Conservation (phyloP, 495 filamentous ascomycete genomes). For the Penicillium herquei region DNA sequence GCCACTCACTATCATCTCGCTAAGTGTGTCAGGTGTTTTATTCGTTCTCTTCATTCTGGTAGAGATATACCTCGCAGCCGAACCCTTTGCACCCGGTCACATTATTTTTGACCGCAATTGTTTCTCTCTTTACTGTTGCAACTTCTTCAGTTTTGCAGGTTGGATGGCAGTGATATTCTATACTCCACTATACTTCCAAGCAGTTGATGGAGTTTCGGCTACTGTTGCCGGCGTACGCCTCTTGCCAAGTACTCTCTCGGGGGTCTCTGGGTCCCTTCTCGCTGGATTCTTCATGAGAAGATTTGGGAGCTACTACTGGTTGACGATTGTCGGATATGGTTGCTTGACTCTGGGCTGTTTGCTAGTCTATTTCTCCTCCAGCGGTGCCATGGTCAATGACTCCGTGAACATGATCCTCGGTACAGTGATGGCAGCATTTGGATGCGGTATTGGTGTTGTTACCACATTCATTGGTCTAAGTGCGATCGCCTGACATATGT, state of each 20-base stretch:
- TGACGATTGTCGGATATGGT: conserved; percentile 61
- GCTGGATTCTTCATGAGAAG: conserved; percentile 71
- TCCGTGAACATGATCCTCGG: conserved; percentile 54
- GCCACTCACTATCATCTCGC: conserved; percentile 56
- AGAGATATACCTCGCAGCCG: conserved; percentile 66
- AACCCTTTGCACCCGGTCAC: conserved; percentile 78
- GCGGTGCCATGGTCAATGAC: conserved; percentile 38
- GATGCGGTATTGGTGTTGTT: conserved; percentile 68
- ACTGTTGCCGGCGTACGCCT: conserved; percentile 64
- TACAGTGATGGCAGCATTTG: conserved; percentile 53
- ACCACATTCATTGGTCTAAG: conserved; percentile 63
- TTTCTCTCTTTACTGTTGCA: conserved; percentile 66
- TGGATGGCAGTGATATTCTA: conserved; percentile 70
- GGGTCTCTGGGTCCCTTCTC: conserved; percentile 66
- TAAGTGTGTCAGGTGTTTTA: conserved; percentile 56
- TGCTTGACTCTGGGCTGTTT: conserved; percentile 50
- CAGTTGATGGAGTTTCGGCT: conserved; percentile 64
- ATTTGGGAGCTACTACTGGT: conserved; percentile 75
- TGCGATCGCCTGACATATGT: conserved; percentile 31
- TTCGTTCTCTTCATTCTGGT: conserved; percentile 69
- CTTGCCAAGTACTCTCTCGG: conserved; percentile 61
- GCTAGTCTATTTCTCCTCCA: conserved; percentile 60
- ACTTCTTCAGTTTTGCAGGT: conserved; percentile 72
- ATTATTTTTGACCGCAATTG: conserved; percentile 73
- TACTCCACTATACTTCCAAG: conserved; percentile 78